Evolutionary conservation across 495 filamentous ascomycete genomes (phyloP).

Genomic region (Glutinoglossum americanum): DNA sequence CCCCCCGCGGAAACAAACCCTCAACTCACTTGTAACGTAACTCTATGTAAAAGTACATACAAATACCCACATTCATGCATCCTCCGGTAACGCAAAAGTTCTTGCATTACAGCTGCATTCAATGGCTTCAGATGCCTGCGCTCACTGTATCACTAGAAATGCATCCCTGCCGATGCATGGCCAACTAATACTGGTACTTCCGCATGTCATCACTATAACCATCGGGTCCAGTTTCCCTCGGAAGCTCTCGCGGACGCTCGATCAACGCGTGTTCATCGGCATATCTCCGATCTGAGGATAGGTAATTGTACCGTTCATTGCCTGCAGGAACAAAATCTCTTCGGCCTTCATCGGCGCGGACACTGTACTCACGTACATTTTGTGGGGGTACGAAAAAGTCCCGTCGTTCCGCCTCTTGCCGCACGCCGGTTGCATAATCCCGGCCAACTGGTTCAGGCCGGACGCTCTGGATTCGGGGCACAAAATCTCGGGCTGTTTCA

Average conservation of each 20-base stretch:
- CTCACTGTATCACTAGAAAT: not conserved
- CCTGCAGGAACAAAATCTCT: not conserved
- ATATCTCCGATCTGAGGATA: not conserved
- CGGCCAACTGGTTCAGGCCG: not conserved
- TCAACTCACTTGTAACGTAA: not conserved
- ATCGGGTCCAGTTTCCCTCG: not conserved
- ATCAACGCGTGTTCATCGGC: not conserved
- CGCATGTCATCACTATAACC: not conserved
- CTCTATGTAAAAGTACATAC: not conserved
- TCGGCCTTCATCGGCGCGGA: constrained; percentile 1
- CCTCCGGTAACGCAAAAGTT: not conserved
- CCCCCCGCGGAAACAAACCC: not conserved
- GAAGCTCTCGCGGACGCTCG: not conserved
- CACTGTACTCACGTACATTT: not conserved
- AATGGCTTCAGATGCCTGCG: not conserved
- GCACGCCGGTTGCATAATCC: not conserved
- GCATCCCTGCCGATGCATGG: not conserved
- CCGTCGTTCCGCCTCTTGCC: not conserved
- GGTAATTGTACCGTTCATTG: not conserved
- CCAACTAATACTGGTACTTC: not conserved
- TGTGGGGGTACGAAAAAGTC: not conserved
- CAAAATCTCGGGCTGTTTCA: constrained; percentile 2
- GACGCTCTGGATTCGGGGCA: constrained; percentile 3
- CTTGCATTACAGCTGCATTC: not conserved
- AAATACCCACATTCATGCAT: not conserved